These are phyloP conservation scores for Triadica sebifera DNA, from an alignment of 345 rosid genomes.

Conservation along the genomic window DNA sequence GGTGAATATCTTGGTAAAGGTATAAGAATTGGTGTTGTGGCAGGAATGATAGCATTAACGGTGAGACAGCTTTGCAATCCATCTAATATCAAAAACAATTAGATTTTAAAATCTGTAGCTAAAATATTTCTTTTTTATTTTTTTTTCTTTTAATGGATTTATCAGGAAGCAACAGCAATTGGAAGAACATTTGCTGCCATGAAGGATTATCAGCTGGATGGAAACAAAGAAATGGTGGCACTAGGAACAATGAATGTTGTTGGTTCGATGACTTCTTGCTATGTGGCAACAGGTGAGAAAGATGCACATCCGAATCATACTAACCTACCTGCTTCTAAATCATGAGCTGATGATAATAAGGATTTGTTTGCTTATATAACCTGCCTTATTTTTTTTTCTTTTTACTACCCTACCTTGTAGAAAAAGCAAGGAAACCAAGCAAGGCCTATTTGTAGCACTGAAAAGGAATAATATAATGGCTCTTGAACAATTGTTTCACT, in stretches of 20 bases:
- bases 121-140: neutral
- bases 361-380: too few species aligned
- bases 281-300: conserved; percentile 78
- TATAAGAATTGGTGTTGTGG: conserved; percentile 66
- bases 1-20: conserved; percentile 71
- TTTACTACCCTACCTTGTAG: too few species aligned
- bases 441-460: neutral
- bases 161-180: conserved; percentile 88
- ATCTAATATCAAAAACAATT: neutral
- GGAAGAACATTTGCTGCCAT: conserved; percentile 95
- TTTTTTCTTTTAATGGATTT: conserved; percentile 12
- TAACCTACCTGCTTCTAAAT: neutral
- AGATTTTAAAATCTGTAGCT: neutral
- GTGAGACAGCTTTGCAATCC: conserved; percentile 37
- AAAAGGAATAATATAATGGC: neutral
- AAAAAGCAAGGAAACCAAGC: too few species aligned
- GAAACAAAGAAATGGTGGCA: conserved; percentile 98
- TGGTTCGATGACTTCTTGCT: conserved; percentile 98
- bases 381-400: too few species aligned
- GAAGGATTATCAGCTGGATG: conserved; percentile 94
- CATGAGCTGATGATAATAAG: too few species aligned
- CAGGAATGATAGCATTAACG: conserved; percentile 84
- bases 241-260: conserved; percentile 87
- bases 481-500: neutral
- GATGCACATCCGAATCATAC: neutral